phyloP scores from a whole-genome alignment of 495 filamentous ascomycete genomes.

The Aspergillus campestris region DNA sequence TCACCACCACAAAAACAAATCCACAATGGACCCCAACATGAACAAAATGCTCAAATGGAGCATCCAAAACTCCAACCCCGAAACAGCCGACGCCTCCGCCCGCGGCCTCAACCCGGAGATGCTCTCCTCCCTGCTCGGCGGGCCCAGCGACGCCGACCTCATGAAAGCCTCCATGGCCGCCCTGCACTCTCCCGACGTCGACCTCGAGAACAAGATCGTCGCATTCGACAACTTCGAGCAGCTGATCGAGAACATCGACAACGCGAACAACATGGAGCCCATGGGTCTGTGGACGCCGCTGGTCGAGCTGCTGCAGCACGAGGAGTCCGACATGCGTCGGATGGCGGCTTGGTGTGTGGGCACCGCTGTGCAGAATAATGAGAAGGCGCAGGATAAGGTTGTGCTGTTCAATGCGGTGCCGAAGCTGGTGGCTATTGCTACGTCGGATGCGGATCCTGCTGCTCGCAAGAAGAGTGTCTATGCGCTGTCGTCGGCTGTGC shows the following conservation, averaged over 20 bases:
- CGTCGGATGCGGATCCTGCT: constrained; percentile 46
- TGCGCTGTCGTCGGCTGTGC: constrained; percentile 70
- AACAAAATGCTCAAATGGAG: constrained; percentile 89
- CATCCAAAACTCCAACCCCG: constrained; percentile 62
- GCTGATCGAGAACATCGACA: constrained; percentile 84
- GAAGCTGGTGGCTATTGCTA: constrained; percentile 56
- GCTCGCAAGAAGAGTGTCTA: constrained; percentile 83
- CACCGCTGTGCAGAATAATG: constrained; percentile 94
- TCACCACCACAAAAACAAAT: constrained; percentile 5
- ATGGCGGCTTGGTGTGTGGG: constrained; percentile 90
- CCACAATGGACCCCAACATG: constrained; percentile 48
- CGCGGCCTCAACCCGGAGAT: constrained; percentile 52
- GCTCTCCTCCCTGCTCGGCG: constrained; percentile 66
- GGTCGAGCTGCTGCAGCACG: constrained; percentile 53
- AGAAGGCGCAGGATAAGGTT: constrained; percentile 66
- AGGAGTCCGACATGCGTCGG: constrained; percentile 61
- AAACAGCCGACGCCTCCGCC: constrained; percentile 18
- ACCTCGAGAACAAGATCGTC: constrained; percentile 67
- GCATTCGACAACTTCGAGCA: constrained; percentile 98
- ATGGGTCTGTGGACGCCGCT: constrained; percentile 76
- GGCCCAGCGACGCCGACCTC: constrained; percentile 77
- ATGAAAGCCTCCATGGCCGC: constrained; percentile 78
- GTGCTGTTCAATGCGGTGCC: constrained; percentile 63
- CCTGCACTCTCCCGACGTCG: constrained; percentile 52
- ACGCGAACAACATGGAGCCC: constrained; percentile 81